Percentiles rank a stretch among this genome's conserved stretches.
Evolutionary conservation across 2,329 filamentous ascomycete species (phyloP).

Genomic region (Madurella fahalii): DNA sequence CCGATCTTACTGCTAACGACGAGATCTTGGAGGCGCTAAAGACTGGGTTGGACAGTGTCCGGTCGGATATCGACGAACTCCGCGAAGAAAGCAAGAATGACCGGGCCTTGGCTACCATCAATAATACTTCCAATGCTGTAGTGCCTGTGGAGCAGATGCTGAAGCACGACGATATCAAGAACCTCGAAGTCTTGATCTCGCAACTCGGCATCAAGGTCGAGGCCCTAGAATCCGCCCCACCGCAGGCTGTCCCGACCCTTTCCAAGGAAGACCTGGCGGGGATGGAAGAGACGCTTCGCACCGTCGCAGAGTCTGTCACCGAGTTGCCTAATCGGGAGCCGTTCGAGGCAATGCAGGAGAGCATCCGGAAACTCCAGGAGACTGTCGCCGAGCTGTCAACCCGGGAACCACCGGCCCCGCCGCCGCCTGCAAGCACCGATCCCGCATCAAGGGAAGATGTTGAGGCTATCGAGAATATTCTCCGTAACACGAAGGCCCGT

Average conservation of each 20-base stretch:
- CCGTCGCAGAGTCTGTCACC: constrained; percentile 34
- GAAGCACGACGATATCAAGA: constrained; percentile 73
- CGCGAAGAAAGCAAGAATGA: constrained; percentile 53
- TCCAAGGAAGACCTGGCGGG: constrained; percentile 32
- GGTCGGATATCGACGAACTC: constrained; percentile 72
- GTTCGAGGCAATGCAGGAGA: constrained; percentile 21
- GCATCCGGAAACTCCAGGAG: constrained; percentile 23
- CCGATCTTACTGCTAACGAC: constrained; percentile 78
- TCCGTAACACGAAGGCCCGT: constrained; percentile 83
- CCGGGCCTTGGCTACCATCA: constrained; percentile 49
- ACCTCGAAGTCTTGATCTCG: constrained; percentile 76
- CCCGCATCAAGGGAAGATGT: constrained; percentile 76
- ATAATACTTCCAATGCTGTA: constrained; percentile 44
- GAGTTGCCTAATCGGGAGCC: constrained; percentile 18
- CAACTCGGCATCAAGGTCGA: constrained; percentile 84
- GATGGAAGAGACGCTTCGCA: constrained; percentile 51
- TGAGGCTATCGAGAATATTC: constrained; percentile 82
- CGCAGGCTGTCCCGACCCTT: constrained; percentile 28
- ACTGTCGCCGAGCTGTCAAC: constrained; percentile 32
- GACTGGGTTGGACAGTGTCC: constrained; percentile 71
- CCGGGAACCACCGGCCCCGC: constrained; percentile 22
- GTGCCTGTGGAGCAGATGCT: constrained; percentile 48
- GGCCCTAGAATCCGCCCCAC: constrained; percentile 55
- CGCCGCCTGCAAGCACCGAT: constrained; percentile 36
- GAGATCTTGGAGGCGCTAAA: constrained; percentile 87